These are phyloP conservation scores for Benincasa hispida DNA, from an alignment of 306 rosid species.

Conservation along the genomic window DNA sequence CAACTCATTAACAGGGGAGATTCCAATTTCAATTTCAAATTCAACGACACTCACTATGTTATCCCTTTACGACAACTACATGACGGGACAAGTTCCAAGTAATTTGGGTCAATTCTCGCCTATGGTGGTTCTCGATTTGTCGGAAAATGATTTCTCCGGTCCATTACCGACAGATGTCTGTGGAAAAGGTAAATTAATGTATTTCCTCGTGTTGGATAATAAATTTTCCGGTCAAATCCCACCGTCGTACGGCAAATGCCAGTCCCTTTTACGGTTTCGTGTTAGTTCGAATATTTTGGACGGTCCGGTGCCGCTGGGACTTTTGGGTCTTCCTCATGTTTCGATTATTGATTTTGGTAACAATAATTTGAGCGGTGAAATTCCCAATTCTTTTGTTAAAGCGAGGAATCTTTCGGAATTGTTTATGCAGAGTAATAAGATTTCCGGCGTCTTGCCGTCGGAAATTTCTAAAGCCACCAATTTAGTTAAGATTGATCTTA, in stretches of 20 bases:
- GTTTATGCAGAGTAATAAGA: constrained; percentile 59
- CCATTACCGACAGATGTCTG: constrained; percentile 69
- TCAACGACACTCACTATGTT: constrained; percentile 46
- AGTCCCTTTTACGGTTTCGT: constrained; percentile 60
- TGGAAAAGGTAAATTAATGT: constrained; percentile 43
- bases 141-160: constrained; percentile 66
- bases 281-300: constrained; percentile 50
- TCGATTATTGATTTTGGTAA: constrained; percentile 63
- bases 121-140: constrained; percentile 62
- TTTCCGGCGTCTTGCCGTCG: constrained; percentile 70
- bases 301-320: constrained; percentile 62
- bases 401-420: constrained; percentile 72
- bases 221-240: constrained; percentile 70
- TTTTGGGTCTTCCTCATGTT: constrained; percentile 58
- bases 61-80: constrained; percentile 65
- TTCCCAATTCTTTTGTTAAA: constrained; percentile 35
- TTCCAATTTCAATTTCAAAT: constrained; percentile 53
- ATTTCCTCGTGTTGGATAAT: constrained; percentile 63
- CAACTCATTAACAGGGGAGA: constrained; percentile 63
- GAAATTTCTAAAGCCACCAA: constrained; percentile 46
- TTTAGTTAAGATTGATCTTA: constrained; percentile 79
- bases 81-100: constrained; percentile 55
- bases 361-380: constrained; percentile 53
- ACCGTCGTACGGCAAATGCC: constrained; percentile 41
- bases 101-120: constrained; percentile 60